Conservation (phyloP, 2,329 filamentous ascomycete species). For the Aureobasidium subglaciale region DNA sequence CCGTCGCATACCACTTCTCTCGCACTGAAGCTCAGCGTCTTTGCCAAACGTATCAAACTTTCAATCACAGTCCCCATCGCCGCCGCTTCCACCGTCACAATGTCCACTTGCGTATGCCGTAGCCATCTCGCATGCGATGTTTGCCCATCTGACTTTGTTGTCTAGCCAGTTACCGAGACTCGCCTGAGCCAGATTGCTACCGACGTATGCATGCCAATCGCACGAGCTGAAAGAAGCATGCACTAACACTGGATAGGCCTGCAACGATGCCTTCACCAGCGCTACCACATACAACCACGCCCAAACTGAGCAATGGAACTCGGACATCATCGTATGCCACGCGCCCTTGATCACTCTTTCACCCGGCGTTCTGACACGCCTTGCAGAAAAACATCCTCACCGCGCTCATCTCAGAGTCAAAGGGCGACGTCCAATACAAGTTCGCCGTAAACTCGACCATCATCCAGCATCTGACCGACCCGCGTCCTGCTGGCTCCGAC, state of each 20-base stretch:
- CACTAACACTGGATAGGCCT: slow-evolving; percentile 53
- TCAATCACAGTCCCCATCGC: background rate
- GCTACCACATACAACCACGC: slow-evolving; percentile 80
- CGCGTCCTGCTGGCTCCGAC: slow-evolving; percentile 54
- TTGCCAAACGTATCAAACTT: too few relatives aligned
- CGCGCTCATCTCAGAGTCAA: slow-evolving; percentile 64
- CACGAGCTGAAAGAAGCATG: background rate
- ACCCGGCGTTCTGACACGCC: slow-evolving; percentile 26
- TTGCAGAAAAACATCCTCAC: slow-evolving; percentile 67
- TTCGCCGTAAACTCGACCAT: slow-evolving; percentile 98
- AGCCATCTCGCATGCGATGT: background rate
- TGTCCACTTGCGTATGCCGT: slow-evolving; percentile 7
- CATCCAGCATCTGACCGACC: slow-evolving; percentile 80
- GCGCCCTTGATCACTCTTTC: slow-evolving; percentile 24
- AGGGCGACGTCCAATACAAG: slow-evolving; percentile 64
- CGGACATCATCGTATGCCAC: slow-evolving; percentile 73
- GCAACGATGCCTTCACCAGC: slow-evolving; percentile 66
- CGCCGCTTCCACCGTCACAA: background rate
- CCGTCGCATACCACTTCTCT: background rate
- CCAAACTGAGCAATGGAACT: slow-evolving; percentile 83
- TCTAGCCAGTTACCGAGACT: slow-evolving; percentile 66
- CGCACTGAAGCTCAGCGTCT: background rate
- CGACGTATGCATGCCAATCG: slow-evolving; percentile 48
- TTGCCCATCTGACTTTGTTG: slow-evolving; percentile 2
- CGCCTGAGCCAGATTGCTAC: slow-evolving; percentile 78